A percentile compares a stretch with the other conserved stretches of the same genome.
phyloP scores from a whole-genome alignment of 2,329 filamentous ascomycete genomes.

The Parascedosporium putredinis region DNA sequence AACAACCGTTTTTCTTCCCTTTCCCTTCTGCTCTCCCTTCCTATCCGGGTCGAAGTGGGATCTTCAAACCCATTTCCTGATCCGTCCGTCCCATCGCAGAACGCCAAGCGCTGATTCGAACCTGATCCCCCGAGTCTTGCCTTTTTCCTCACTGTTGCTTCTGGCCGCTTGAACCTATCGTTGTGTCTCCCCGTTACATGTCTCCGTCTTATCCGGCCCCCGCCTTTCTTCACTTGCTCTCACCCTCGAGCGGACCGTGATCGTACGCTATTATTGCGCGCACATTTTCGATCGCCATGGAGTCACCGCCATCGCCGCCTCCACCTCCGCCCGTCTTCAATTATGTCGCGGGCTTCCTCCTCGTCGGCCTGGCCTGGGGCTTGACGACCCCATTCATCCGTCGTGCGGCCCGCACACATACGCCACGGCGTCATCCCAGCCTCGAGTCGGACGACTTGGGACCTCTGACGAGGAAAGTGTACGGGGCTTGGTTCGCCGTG shows the following conservation, averaged over 20 bases:
- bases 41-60: too few relatives aligned
- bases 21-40: too few relatives aligned
- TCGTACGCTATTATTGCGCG: too few relatives aligned
- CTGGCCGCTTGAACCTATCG: too few relatives aligned
- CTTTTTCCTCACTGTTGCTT: too few relatives aligned
- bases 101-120: too few relatives aligned
- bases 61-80: too few relatives aligned
- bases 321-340: slow-evolving; percentile 51
- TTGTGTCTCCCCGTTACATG: too few relatives aligned
- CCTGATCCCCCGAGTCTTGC: too few relatives aligned
- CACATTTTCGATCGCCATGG: not conserved
- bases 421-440: slow-evolving; percentile 46
- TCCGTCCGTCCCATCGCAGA: too few relatives aligned
- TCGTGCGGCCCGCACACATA: slow-evolving; percentile 67
- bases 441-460: slow-evolving; percentile 39
- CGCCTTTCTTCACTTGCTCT: not conserved
- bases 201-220: too few relatives aligned
- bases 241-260: not conserved
- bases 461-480: slow-evolving; percentile 52
- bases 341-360: slow-evolving; percentile 79
- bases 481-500: slow-evolving; percentile 62
- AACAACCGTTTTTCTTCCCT: too few relatives aligned
- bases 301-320: not conserved
- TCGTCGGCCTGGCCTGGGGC: slow-evolving; percentile 88
- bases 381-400: slow-evolving; percentile 90